Evolutionary conservation across 164 flowering plant genomes (phyloP), one percentile per base, ranked within the genome.

Genomic region (Chimonanthus praecox): DNA sequence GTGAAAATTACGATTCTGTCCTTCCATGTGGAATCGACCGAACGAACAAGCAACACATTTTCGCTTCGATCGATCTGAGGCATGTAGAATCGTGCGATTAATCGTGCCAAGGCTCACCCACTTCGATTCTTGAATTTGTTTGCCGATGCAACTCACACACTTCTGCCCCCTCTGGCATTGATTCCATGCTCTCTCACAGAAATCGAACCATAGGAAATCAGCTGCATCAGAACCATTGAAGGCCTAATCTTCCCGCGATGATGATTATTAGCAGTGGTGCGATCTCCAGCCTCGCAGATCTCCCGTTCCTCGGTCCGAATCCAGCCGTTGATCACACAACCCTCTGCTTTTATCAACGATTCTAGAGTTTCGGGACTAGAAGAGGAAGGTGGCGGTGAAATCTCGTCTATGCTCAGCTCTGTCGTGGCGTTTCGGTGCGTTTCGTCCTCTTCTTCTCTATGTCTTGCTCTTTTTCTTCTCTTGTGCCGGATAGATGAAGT

Each of bases 301-400:
- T 71, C 82, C 16, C 65, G 70, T 49, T 66, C 80, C n/a, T 71
- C 77, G 21, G 64, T 46, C 58, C 45, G n/a, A 50, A 70, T 51
- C 21, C 74, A 2, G 67, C 79, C 47, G 47, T 80, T 58, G 15
- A 83, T 48, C 72, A 84, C 71, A 50, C 89, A 77, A 10, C 85
- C 83, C 48, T 92, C 92, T 0, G 92, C 90, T 76, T 90, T 89
- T 82, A 94, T 86, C 78, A 92, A 64, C 0, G 97, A 73, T 73
- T 91, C 97, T 45, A 91, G 82, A 2, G 75, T 72, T 72, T 92
- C 98, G 2, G 97, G 95, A 69, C 98, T 94, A 5, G 98, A 90
- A 73, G 92, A 89, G 13, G 94, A 87, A 72, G 94, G 97, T 18
- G 97, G 97, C 15, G 98, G 97, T 3, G 97, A 91, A 49, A 91